Evolutionary conservation across 495 filamentous ascomycete species (phyloP).

Genomic region (Cercophora samala): DNA sequence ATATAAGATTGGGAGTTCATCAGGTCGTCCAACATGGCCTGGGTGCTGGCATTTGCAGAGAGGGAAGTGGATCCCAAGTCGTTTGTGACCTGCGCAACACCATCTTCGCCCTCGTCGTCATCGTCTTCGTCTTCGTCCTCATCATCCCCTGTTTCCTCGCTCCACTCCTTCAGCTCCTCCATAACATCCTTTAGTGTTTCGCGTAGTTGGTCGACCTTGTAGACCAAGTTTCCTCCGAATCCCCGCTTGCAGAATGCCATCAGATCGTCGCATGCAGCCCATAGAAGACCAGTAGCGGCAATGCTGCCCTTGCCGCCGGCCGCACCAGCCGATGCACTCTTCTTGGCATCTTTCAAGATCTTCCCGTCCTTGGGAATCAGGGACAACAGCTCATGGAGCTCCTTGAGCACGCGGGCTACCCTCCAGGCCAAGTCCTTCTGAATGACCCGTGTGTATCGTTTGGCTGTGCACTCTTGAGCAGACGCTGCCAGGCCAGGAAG

Average conservation of each 20-base stretch:
- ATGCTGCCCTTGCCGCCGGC: constrained; percentile 52
- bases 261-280: constrained; percentile 71
- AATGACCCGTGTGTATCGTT: constrained; percentile 56
- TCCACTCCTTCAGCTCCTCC: constrained; percentile 81
- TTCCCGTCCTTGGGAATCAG: constrained; percentile 48
- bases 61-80: constrained; percentile 22
- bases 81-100: constrained; percentile 24
- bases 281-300: constrained; percentile 57
- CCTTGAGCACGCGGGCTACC: constrained; percentile 44
- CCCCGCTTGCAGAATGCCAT: constrained; percentile 60
- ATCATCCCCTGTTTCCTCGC: constrained; percentile 57
- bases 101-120: constrained; percentile 37
- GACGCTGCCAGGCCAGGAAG: constrained; percentile 70
- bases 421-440: constrained; percentile 53
- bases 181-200: constrained; percentile 76
- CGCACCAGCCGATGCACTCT: constrained; percentile 39
- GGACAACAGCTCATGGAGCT: constrained; percentile 42
- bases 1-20: constrained; percentile 55
- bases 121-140: constrained; percentile 46
- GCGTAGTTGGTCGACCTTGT: constrained; percentile 62
- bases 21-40: constrained; percentile 51
- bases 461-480: constrained; percentile 57
- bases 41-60: constrained; percentile 26
- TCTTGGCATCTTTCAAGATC: constrained; percentile 39
- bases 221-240: constrained; percentile 57